Conservation (phyloP, 2,329 filamentous ascomycete genomes). For the Exophiala viscosa region DNA sequence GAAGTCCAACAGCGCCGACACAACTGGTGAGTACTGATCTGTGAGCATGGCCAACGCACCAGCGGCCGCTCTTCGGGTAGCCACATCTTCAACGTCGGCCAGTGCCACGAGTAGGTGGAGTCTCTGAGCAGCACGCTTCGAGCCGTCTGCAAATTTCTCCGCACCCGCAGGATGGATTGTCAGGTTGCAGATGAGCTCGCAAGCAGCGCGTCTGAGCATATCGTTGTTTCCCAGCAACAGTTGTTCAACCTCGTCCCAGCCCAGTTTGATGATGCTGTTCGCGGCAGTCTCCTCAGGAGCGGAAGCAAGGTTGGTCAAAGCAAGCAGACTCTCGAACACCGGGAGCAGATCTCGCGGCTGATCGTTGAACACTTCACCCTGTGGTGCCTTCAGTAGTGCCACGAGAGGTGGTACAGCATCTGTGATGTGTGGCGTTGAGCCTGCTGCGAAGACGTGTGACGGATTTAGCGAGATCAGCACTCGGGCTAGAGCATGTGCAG, state of each 20-base stretch:
- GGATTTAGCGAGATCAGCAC: slow-evolving; percentile 86
- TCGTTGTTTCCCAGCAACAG: slow-evolving; percentile 72
- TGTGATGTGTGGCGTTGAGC: slow-evolving; percentile 66
- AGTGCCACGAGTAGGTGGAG: slow-evolving; percentile 83
- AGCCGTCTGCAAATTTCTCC: slow-evolving; percentile 50
- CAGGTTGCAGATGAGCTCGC: slow-evolving; percentile 89
- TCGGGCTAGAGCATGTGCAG: slow-evolving; percentile 76
- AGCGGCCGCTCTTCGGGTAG: slow-evolving; percentile 77
- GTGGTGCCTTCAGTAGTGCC: slow-evolving; percentile 60
- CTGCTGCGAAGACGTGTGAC: slow-evolving; percentile 74
- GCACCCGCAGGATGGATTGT: slow-evolving; percentile 45
- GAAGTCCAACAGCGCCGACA: slow-evolving; percentile 59
- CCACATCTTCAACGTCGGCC: slow-evolving; percentile 76
- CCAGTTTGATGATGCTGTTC: slow-evolving; percentile 68
- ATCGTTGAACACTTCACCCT: slow-evolving; percentile 32
- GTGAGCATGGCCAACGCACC: slow-evolving; percentile 84
- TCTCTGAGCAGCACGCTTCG: slow-evolving; percentile 65
- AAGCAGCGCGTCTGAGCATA: slow-evolving; percentile 74
- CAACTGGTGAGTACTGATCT: slow-evolving; percentile 65
- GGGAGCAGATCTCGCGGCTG: slow-evolving; percentile 74
- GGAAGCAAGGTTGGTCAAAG: slow-evolving; percentile 89
- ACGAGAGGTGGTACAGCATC: slow-evolving; percentile 80
- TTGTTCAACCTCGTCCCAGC: slow-evolving; percentile 77
- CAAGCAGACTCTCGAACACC: slow-evolving; percentile 84
- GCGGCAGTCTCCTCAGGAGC: slow-evolving; percentile 46